Base-by-base conservation (phyloP, 2,329 filamentous ascomycete genomes). In the Fusarium incarnatum region DNA sequence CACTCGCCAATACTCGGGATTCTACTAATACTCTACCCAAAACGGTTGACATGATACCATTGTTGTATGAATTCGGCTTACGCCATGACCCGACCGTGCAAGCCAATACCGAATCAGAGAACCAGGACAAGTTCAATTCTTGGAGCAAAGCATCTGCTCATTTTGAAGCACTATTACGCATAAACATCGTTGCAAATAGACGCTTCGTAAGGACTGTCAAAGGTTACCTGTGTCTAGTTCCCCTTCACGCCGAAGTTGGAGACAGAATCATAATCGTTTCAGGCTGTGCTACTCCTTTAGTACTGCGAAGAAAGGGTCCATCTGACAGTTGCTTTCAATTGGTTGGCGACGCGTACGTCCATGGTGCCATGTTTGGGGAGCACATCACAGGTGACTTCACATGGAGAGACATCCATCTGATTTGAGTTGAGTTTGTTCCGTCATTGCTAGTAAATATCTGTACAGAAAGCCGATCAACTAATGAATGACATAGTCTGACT, bases 241-340 rank as follows among this genome's bases (percentile, higher is more conserved):
- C 34, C 1, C 34, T 37, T 37, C 3, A 4, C 1, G 18, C 34
- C 18, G 4, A 37, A 37, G 18, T 37, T 4, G 18, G 34, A 37
- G 34, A 37, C 2, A 37, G 18, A 37, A 37, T 37, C 34, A 37
- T n/a, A 10, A 37, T n/a, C 10, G 7, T 23, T 3, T 23, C 28
- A n/a, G 67, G 70, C 8, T 74, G 70, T 34, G 56, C 71, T 6
- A 64, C 62, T 13, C 66, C 67, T 3, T 20, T 74, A 12, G 64
- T 74, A 7, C 5, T 72, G 11, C 53, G 66, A 42, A 68, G 60
- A 37, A 56, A 66, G 3, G 45, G 60, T 10, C n/a, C 18, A n/a
- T 32, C 58, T 40, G 60, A 67, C n/a, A 56, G 59, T 20, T 56
- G 40, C 34, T 73, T 64, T 42, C 47, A 50, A 18, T 23, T 74